A percentile compares a stretch with the other conserved stretches of the same genome.
These are phyloP conservation scores for Russula emetica DNA, from an alignment of 768 basidiomycete genomes.

Conservation along the genomic window DNA sequence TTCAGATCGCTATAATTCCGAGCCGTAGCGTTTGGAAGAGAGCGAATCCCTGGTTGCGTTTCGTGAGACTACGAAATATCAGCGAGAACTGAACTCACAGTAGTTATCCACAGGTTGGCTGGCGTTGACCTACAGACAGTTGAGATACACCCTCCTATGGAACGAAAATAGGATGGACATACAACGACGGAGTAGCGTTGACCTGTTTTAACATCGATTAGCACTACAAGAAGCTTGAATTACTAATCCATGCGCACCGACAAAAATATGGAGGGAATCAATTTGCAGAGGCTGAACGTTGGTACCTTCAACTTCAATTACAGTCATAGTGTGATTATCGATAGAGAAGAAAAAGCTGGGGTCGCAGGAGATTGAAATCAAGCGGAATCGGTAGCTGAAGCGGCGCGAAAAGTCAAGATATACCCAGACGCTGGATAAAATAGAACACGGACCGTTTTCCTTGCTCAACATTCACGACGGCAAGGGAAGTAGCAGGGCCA, in stretches of 20 bases:
- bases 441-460: slow-evolving; percentile 14
- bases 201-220: not conserved
- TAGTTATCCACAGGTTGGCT: not conserved
- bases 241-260: not conserved
- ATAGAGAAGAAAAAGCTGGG: slow-evolving; percentile 21
- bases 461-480: slow-evolving; percentile 19
- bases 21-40: not conserved
- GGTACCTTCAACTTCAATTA: slow-evolving; percentile 29
- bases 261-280: slow-evolving; percentile 20
- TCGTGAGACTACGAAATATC: not conserved
- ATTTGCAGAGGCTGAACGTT: slow-evolving; percentile 16
- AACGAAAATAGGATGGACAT: not conserved
- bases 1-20: not conserved
- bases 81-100: not conserved
- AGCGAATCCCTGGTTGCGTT: not conserved
- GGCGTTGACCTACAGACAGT: not conserved
- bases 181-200: not conserved
- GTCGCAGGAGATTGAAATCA: slow-evolving; percentile 19
- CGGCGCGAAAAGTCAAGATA: not conserved
- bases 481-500: slow-evolving; percentile 11
- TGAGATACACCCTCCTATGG: not conserved
- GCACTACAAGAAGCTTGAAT: not conserved
- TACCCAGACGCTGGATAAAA: too few species aligned
- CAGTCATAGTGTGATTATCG: slow-evolving; percentile 21
- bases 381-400: slow-evolving; percentile 15